Percentiles rank a stretch among this genome's conserved stretches.
Conservation (phyloP, 2,329 filamentous ascomycete species). For the Microthyrium microscopicum region DNA sequence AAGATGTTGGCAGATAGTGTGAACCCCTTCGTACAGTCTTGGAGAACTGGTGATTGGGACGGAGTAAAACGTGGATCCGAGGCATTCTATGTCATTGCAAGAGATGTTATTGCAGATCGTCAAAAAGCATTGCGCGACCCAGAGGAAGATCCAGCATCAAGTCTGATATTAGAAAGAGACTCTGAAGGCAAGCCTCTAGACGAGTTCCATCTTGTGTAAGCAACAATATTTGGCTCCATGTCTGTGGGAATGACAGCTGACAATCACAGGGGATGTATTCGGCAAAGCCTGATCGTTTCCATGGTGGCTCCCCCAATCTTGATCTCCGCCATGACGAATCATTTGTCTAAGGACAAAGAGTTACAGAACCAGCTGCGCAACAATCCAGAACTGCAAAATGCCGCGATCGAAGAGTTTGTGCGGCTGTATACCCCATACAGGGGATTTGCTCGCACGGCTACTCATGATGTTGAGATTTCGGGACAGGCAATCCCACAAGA, state of each 20-base stretch:
- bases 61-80: conserved; percentile 7
- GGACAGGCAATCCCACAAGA: conserved; percentile 3
- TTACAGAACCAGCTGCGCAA: conserved; percentile 8
- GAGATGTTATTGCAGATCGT: conserved; percentile 9
- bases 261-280: neutral
- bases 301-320: conserved; percentile 10
- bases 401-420: conserved; percentile 10
- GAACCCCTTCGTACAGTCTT: conserved; percentile 9
- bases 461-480: conserved; percentile 1
- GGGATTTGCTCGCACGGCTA: conserved; percentile 9
- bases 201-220: conserved; percentile 2
- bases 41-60: conserved; percentile 9
- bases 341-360: conserved; percentile 9
- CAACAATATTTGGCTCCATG: neutral
- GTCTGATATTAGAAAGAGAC: conserved; percentile 7
- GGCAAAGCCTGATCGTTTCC: conserved; percentile 10
- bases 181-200: conserved; percentile 7
- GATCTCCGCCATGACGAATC: conserved; percentile 7
- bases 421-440: conserved; percentile 10
- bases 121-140: conserved; percentile 6
- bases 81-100: conserved; percentile 9
- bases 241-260: neutral
- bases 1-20: conserved; percentile 9
- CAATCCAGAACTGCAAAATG: conserved; percentile 3
- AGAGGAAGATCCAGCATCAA: conserved; percentile 9